Evolutionary conservation across 2,329 filamentous ascomycete species (phyloP).

Genomic region (Colletotrichum truncatum): DNA sequence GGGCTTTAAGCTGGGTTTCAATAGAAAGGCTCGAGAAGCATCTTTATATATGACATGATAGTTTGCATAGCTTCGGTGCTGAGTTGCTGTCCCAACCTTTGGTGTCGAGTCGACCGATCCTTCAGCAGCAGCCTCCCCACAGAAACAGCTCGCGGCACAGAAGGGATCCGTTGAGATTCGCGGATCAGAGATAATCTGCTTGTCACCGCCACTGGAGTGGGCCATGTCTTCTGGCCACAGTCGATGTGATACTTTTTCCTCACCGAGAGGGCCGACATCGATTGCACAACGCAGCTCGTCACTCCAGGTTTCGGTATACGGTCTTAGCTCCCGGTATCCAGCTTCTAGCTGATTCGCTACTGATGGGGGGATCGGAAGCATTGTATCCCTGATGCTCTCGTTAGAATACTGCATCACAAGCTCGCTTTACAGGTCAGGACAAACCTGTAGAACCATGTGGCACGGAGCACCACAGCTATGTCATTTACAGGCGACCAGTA

Average conservation of each 20-base stretch:
- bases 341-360: slow-evolving; percentile 92
- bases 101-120: slow-evolving; percentile 51
- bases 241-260: slow-evolving; percentile 87
- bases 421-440: slow-evolving; percentile 28
- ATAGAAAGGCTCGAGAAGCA: slow-evolving; percentile 77
- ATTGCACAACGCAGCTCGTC: slow-evolving; percentile 92
- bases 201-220: slow-evolving; percentile 31
- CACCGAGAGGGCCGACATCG: slow-evolving; percentile 87
- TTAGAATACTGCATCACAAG: not conserved
- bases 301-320: slow-evolving; percentile 91
- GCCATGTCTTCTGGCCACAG: slow-evolving; percentile 75
- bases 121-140: slow-evolving; percentile 66
- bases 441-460: slow-evolving; percentile 94
- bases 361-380: slow-evolving; percentile 85
- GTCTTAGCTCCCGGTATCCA: slow-evolving; percentile 86
- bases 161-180: slow-evolving; percentile 63
- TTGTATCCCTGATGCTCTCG: slow-evolving; percentile 70
- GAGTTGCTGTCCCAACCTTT: slow-evolving; percentile 46
- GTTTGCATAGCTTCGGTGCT: slow-evolving; percentile 70
- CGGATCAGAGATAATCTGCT: slow-evolving; percentile 40
- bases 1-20: slow-evolving; percentile 86
- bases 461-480: slow-evolving; percentile 81
- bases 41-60: slow-evolving; percentile 91
- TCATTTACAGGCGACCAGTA: slow-evolving; percentile 98
- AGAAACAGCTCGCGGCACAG: slow-evolving; percentile 68